These are phyloP conservation scores for Ligustrum vulgare DNA, from an alignment of 257 asterid species.

Conservation along the genomic window DNA sequence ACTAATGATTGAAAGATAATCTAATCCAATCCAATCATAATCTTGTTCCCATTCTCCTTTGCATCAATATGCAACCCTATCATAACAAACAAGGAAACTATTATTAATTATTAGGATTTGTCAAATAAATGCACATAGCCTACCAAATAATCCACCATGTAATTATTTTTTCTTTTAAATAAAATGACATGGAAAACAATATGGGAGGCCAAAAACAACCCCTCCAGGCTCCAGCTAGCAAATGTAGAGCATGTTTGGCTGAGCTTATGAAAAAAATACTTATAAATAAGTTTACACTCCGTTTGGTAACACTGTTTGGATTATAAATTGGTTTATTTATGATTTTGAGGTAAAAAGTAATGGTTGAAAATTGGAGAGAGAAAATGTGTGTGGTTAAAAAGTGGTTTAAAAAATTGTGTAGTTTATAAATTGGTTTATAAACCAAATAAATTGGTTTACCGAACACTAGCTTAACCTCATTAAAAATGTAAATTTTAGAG, in stretches of 20 bases:
- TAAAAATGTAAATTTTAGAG: background rate
- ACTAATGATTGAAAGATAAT: slow-evolving; percentile 25
- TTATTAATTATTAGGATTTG: no score
- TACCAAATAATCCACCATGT: no score
- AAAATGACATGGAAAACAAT: slow-evolving; percentile 22
- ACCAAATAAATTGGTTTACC: no score
- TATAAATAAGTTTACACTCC: background rate
- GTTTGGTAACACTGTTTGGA: no score
- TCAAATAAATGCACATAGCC: background rate
- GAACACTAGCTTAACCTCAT: no score
- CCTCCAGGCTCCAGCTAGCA: background rate
- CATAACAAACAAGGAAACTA: no score
- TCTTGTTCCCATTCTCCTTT: background rate
- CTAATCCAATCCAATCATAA: slow-evolving; percentile 18
- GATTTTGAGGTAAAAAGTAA: no score
- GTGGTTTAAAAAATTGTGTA: no score
- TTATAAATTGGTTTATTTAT: no score
- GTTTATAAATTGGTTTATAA: no score
- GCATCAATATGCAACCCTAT: slow-evolving; percentile 1
- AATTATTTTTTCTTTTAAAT: slow-evolving; percentile 20
- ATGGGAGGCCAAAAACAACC: slow-evolving; percentile 25
- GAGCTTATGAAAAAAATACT: background rate
- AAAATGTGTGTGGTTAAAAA: no score
- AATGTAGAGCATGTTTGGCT: background rate
- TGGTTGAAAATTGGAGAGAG: no score